phyloP scores from a whole-genome alignment of 1,139 yeast genomes.

The Diutina neorugosa region DNA sequence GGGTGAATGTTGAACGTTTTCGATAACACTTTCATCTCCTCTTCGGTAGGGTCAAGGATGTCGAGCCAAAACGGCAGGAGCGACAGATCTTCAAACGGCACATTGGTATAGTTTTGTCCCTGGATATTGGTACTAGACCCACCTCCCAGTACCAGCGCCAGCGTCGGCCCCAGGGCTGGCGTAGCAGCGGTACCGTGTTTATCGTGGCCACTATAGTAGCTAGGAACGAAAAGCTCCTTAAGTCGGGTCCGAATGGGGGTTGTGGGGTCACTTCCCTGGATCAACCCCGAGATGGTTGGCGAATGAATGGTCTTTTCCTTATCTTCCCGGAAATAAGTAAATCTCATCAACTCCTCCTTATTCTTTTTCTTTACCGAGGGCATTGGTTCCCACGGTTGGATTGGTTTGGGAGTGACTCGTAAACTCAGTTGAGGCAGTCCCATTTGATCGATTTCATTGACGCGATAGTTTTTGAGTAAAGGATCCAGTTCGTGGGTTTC shows the following conservation, averaged over 20 bases:
- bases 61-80: slow-evolving; percentile 80
- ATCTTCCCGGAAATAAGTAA: slow-evolving; percentile 88
- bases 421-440: slow-evolving; percentile 16
- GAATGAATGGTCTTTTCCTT: slow-evolving; percentile 82
- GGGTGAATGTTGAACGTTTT: slow-evolving; percentile 94
- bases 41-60: slow-evolving; percentile 86
- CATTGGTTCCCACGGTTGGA: slow-evolving; percentile 57
- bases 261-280: slow-evolving; percentile 18
- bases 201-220: background rate
- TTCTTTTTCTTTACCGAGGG: slow-evolving; percentile 10
- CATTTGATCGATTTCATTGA: slow-evolving; percentile 58
- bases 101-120: background rate
- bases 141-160: background rate
- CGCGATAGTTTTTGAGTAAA: slow-evolving; percentile 26
- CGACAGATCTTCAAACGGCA: background rate
- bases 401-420: slow-evolving; percentile 39
- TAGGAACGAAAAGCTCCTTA: slow-evolving; percentile 17
- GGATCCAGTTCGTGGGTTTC: slow-evolving; percentile 9
- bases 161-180: background rate
- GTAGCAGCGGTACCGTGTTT: background rate
- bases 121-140: background rate
- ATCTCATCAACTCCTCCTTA: slow-evolving; percentile 30
- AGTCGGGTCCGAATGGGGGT: slow-evolving; percentile 10
- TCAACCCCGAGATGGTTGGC: slow-evolving; percentile 73
- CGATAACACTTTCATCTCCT: slow-evolving; percentile 86